Evolutionary conservation across 1,284 basidiomycete species (phyloP), one percentile per base, ranked within the genome.

Genomic region (Fomitopsis betulina): DNA sequence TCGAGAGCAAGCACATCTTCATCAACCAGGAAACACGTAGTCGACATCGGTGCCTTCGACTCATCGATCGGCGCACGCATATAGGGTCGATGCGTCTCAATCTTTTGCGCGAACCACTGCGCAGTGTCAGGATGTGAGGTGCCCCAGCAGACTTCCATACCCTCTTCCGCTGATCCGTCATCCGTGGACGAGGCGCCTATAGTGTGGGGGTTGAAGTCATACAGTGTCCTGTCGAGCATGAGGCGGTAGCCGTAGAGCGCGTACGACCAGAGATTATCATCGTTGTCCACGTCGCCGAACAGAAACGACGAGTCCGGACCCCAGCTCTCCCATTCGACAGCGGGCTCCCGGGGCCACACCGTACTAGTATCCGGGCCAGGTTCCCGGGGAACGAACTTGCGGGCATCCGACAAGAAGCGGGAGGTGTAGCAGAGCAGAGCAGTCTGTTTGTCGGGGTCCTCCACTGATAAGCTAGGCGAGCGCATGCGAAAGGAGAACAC

Each of bases 191-290:
- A 37, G 12, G 45, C 23, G 13, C 12, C 2, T n/a, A 51, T 35
- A 5, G 7, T 35, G 19, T n/a, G 49, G 8, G 49, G 49, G 32
- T 51, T 23, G 32, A 51, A 51, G 32, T 51, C 49, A 21, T 35
- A 51, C 4, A 51, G 15, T 10, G 33, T 33, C 17, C 12, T 17
- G 5, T 19, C n/a, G 32, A 51, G 32, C 49, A 51, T 51, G 30
- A 51, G n/a, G 4, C 49, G 49, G 32, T 51, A 51, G 49, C 49
- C 49, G n/a, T 51, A 51, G 49, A 51, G 33, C 12, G 49, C 49
- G 32, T 51, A 51, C 10, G 49, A 51, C 49, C 49, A 51, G 4
- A 51, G 8, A 12, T 51, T 35, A n/a, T 51, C 49, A 7, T 33
- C 33, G 30, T 35, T 51, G n/a, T 35, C 9, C 32, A 51, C 49